Evolutionary conservation across 805 yeast genomes (phyloP), one percentile per base, ranked within the genome.

Genomic region (Zygosaccharomyces bisporus): DNA sequence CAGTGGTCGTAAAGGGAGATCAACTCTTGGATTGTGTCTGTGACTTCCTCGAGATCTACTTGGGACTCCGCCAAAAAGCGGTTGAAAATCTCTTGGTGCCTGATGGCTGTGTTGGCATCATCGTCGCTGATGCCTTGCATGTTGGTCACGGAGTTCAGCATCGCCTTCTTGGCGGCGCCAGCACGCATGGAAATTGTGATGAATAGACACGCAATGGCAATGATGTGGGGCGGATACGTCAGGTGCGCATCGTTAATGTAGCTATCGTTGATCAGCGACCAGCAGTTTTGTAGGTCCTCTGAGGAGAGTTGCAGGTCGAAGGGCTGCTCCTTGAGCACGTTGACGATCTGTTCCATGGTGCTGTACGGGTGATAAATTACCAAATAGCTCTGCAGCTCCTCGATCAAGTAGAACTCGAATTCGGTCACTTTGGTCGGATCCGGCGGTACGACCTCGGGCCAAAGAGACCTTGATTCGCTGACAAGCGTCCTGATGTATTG

Each of bases 361-460:
- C 75, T 70, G 61, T 85, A 85, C 0, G 93, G 93, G 58, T 84
- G 93, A 58, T 84, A 86, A 2, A 84, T 72, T n/a, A 83, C 71
- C 49, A 86, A 57, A 57, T 73, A 83, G 65, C 84, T 73, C 57
- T 84, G 79, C 67, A 93, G 72, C 62, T 90, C 98, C 56, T 89
- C 97, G 14, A 93, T 81, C 34, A 93, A 64, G 60, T 91, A 93
- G 61, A 93, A 93, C 66, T 93, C 99, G 66, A 95, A 86, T 61
- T 93, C 98, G 0, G 98, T 97, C 12, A 93, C 72, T 57, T 86
- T 87, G 21, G 95, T 83, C 13, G 89, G 79, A 61, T 91, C 98
- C 46, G 85, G 88, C 0, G 97, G 95, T 29, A 91, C 83, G 56
- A 81, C 87, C 57, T 90, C 96, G 0, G 98, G 97, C 98, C 98